A percentile compares a stretch with the other conserved stretches of the same genome.
These are phyloP conservation scores for Eucalyptus erythrocorys DNA, from an alignment of 345 rosid species.

Conservation along the genomic window DNA sequence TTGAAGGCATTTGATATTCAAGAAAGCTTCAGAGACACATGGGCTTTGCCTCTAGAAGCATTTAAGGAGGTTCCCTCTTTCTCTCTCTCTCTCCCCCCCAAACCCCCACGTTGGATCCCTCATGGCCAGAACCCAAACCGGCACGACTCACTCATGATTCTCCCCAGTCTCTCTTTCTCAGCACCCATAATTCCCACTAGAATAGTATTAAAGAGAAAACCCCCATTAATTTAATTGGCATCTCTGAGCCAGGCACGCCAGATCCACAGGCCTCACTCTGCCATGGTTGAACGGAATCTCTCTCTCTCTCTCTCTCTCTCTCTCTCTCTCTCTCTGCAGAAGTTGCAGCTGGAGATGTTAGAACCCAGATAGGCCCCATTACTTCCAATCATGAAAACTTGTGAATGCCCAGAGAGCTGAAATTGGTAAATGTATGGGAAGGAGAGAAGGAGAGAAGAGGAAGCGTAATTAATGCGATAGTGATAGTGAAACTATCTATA, in stretches of 20 bases:
- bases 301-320: background rate
- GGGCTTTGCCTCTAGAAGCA: background rate
- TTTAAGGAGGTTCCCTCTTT: constrained; percentile 1
- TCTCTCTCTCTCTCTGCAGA: background rate
- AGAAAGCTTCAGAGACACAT: background rate
- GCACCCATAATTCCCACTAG: background rate
- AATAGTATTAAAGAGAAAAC: background rate
- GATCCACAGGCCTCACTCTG: constrained; percentile 31
- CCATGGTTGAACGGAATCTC: constrained; percentile 41
- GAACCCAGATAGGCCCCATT: background rate
- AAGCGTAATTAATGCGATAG: background rate
- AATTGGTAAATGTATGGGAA: background rate
- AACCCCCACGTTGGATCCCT: background rate
- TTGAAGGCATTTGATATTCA: background rate
- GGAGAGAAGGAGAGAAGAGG: background rate
- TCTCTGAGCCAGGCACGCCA: constrained; percentile 27
- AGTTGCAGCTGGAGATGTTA: background rate
- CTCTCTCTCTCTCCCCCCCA: constrained; percentile 1
- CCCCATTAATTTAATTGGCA: background rate
- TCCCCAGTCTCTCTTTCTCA: background rate
- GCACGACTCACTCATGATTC: background rate
- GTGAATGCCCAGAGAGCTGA: background rate
- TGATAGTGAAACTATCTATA: background rate
- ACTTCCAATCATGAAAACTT: background rate
- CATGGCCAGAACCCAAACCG: background rate